Evolutionary conservation across 2,329 filamentous ascomycete genomes (phyloP).

Genomic region (Calycina herbarum): DNA sequence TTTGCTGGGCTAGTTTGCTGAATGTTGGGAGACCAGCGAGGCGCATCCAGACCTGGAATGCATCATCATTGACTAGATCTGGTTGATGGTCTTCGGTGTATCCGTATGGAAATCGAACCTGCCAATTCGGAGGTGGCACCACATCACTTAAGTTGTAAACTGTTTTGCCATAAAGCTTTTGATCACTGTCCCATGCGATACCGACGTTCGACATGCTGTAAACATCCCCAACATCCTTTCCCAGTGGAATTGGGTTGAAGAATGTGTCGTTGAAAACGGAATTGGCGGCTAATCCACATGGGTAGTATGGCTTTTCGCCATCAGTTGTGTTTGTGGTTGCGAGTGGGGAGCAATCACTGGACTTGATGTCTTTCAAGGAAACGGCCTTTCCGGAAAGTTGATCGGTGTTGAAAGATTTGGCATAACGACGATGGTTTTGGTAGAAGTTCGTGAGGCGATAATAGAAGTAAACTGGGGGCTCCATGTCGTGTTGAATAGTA

Average conservation of each 20-base stretch:
- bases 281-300: slow-evolving; percentile 94
- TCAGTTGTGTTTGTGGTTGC: slow-evolving; percentile 51
- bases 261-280: slow-evolving; percentile 97
- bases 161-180: slow-evolving; percentile 71
- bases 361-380: slow-evolving; percentile 58
- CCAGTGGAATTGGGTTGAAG: slow-evolving; percentile 60
- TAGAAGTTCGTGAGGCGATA: slow-evolving; percentile 98
- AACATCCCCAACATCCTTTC: slow-evolving; percentile 44
- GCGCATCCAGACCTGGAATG: slow-evolving; percentile 98
- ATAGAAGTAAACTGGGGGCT: slow-evolving; percentile 84
- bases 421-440: slow-evolving; percentile 96
- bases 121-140: slow-evolving; percentile 85
- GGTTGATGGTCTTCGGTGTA: slow-evolving; percentile 67
- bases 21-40: slow-evolving; percentile 92
- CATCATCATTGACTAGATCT: slow-evolving; percentile 72
- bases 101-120: slow-evolving; percentile 63
- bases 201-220: slow-evolving; percentile 77
- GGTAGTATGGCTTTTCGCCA: slow-evolving; percentile 74
- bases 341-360: slow-evolving; percentile 75
- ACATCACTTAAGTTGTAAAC: slow-evolving; percentile 63
- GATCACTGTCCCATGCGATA: slow-evolving; percentile 87
- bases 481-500: slow-evolving; percentile 74
- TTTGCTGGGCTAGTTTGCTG: slow-evolving; percentile 87
- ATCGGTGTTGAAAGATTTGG: slow-evolving; percentile 79
- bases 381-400: slow-evolving; percentile 77